Evolutionary conservation across 768 basidiomycete genomes (phyloP).

Genomic region (Trametes sanguinea): DNA sequence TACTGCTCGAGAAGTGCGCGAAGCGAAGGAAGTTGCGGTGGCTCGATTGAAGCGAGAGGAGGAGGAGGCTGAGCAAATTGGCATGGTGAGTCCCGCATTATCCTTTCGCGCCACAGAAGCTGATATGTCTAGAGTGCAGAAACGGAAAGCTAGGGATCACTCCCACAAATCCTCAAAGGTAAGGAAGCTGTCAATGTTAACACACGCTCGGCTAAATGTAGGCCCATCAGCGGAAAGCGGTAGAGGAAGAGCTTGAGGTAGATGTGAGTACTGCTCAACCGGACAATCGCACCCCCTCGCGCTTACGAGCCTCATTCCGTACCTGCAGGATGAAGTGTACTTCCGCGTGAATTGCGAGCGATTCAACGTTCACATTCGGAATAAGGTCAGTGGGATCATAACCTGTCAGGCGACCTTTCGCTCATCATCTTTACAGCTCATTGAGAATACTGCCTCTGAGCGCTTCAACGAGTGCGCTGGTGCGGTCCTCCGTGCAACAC

Average conservation of each 20-base stretch:
- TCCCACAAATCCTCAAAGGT: constrained; percentile 57
- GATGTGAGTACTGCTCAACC: constrained; percentile 53
- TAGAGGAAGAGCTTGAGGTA: constrained; percentile 55
- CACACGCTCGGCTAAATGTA: neutral
- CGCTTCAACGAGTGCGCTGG: constrained; percentile 80
- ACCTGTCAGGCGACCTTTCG: neutral
- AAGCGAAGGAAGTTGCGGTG: constrained; percentile 67
- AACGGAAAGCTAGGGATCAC: constrained; percentile 59
- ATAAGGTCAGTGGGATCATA: constrained; percentile 54
- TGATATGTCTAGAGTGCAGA: constrained; percentile 44
- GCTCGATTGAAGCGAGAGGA: constrained; percentile 68
- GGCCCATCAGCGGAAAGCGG: constrained; percentile 42
- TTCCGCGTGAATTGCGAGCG: constrained; percentile 89
- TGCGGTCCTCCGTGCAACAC: constrained; percentile 65
- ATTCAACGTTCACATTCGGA: constrained; percentile 85
- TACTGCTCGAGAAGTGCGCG: constrained; percentile 74
- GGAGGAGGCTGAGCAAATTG: constrained; percentile 71
- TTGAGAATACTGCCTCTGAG: constrained; percentile 73
- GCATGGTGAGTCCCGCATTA: constrained; percentile 54
- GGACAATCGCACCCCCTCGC: too few species aligned
- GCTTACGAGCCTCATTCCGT: neutral
- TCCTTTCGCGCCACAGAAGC: neutral
- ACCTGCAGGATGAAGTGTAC: constrained; percentile 61
- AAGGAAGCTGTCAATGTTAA: constrained; percentile 25
- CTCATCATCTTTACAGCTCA: constrained; percentile 51